phyloP scores from a whole-genome alignment of 2,329 filamentous ascomycete species.

The Ophiostoma sp. region DNA sequence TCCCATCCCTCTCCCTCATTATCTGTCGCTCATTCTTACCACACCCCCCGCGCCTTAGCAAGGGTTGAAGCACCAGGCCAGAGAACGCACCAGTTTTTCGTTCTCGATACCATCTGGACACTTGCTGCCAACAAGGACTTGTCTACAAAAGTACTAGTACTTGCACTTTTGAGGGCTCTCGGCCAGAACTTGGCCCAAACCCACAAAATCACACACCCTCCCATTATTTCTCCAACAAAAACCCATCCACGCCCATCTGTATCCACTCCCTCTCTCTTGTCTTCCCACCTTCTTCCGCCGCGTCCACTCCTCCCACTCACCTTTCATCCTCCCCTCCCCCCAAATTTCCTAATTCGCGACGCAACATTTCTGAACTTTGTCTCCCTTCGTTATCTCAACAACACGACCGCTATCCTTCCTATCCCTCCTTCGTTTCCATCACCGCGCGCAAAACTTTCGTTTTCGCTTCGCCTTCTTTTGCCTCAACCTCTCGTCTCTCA shows the following conservation, averaged over 20 bases:
- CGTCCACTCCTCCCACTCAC: slow-evolving; percentile 19
- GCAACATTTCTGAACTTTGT: slow-evolving; percentile 7
- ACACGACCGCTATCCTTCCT: slow-evolving; percentile 4
- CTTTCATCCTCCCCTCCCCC: slow-evolving; percentile 17
- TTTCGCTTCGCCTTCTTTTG: slow-evolving; percentile 2
- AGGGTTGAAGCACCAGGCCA: neutral
- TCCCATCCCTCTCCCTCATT: slow-evolving; percentile 21
- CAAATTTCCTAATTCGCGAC: slow-evolving; percentile 23
- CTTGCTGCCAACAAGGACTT: neutral
- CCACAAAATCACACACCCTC: slow-evolving; percentile 9
- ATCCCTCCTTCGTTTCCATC: neutral
- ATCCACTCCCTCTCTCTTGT: slow-evolving; percentile 19
- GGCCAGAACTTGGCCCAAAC: neutral
- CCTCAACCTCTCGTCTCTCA: neutral
- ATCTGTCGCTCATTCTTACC: neutral
- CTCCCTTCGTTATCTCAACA: slow-evolving; percentile 14
- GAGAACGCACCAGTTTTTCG: too few species aligned
- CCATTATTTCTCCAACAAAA: slow-evolving; percentile 17
- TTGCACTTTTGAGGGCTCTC: neutral
- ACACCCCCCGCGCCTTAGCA: slow-evolving; percentile 10
- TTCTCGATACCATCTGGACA: neutral
- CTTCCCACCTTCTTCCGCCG: neutral
- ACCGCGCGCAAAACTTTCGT: neutral
- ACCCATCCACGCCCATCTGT: slow-evolving; percentile 11
- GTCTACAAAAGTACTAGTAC: neutral